Base-by-base conservation (phyloP, 805 yeast genomes). In the Spathaspora sp. region DNA sequence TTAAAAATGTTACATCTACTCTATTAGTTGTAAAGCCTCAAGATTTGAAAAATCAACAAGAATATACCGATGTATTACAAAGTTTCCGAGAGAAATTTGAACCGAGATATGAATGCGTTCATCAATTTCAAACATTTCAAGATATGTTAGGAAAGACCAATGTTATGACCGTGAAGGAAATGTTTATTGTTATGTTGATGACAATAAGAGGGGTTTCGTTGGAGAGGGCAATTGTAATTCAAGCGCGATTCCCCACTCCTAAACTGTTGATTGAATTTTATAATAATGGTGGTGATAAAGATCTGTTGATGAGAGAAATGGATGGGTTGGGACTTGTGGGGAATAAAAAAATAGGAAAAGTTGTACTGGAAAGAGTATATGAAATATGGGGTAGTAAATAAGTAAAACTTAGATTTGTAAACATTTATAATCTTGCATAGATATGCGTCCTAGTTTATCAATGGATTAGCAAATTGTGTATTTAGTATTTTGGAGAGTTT, bases 181-280 rank as follows among this genome's bases (percentile, higher is more conserved):
- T 89, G 59, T 93, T 83, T 58, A 69, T 90, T 1, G 74, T 80
- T 44, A 83, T 90, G 85, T 76, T 94, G 19, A 82, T 91, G 86
- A 80, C 91, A 2, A 78, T 87, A 2, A 78, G 81, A 54, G 99
- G 98, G 0, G 75, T 94, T 1, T 82, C 96, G 0, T 68, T 89
- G 29, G 97, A 93, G 55, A 90, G 88, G 63, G 99, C 99, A 0
- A 62, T 82, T 9, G 81, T 82, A 7, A 83, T 94, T 9, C 97
- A 92, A 66, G 72, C 73, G 17, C 64, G 76, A 42, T 94, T 76
- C 61, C 82, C 83, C 2, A 92, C 97, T 0, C 94, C 97, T 0
- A 69, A 70, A 35, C 64, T 61, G 17, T 72, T 93, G n/a, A 63
- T 85, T 11, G 72, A 75, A 18, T 81, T 77, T 10, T 87, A 72